phyloP scores from a whole-genome alignment of 164 flowering plant genomes.

The Aristolochia californica region DNA sequence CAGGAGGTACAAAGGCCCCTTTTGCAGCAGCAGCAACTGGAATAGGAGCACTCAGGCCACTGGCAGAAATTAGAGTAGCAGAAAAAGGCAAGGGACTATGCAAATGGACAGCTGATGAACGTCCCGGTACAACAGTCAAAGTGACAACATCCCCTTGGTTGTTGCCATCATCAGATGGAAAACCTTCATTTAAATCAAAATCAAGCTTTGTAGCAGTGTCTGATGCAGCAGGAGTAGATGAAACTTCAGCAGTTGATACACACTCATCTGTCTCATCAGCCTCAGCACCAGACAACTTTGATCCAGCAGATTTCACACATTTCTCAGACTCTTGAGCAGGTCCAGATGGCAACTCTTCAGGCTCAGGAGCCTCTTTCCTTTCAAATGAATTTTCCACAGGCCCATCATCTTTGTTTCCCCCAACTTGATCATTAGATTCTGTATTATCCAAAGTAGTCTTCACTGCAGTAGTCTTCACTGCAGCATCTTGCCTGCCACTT shows the following conservation, averaged over 20 bases:
- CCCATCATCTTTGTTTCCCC: constrained; percentile 2
- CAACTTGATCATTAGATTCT: constrained; percentile 11
- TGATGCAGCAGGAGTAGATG: constrained; percentile 18
- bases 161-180: constrained; percentile 56
- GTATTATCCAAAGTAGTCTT: constrained; percentile 10
- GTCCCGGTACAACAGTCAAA: constrained; percentile 12
- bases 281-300: constrained; percentile 10
- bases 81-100: constrained; percentile 31
- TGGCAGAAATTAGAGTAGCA: constrained; percentile 27
- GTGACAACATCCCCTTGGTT: constrained; percentile 23
- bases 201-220: constrained; percentile 45
- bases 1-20: constrained; percentile 76
- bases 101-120: constrained; percentile 10
- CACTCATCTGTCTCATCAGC: constrained; percentile 31
- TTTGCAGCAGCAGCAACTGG: constrained; percentile 91
- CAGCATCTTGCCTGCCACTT: constrained; percentile 14
- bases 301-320: constrained; percentile 10
- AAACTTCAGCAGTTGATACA: constrained; percentile 29
- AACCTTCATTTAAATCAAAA: constrained; percentile 90
- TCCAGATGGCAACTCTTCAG: constrained; percentile 5
- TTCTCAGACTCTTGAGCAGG: constrained; percentile 14
- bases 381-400: constrained; percentile 3
- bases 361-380: constrained; percentile 6
- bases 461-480: too few species aligned
- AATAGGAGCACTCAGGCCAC: constrained; percentile 43